These are phyloP conservation scores for Arxiozyma slooffiae DNA, from an alignment of 1,139 yeast species.

Conservation along the genomic window DNA sequence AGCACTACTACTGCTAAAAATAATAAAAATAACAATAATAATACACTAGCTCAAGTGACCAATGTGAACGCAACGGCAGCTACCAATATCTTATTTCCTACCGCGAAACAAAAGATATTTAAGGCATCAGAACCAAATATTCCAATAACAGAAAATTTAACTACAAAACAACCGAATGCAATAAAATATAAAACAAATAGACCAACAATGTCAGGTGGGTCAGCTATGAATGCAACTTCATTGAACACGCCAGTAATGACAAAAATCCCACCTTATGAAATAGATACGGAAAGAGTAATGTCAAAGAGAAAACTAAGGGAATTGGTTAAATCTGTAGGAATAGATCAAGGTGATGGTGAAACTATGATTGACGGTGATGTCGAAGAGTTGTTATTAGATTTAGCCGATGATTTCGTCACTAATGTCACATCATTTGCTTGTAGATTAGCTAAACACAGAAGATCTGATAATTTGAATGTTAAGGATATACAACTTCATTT, in stretches of 20 bases:
- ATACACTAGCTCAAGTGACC: constrained; percentile 28
- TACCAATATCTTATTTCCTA: constrained; percentile 20
- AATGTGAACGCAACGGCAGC: constrained; percentile 37
- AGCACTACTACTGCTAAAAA: neutral
- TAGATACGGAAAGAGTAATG: constrained; percentile 74
- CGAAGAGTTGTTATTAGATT: constrained; percentile 77
- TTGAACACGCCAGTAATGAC: constrained; percentile 67
- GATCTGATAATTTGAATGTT: constrained; percentile 78
- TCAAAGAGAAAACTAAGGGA: constrained; percentile 84
- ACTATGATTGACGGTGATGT: constrained; percentile 94
- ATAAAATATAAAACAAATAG: constrained; percentile 55
- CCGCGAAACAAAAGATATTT: constrained; percentile 38
- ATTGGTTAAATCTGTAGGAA: constrained; percentile 69
- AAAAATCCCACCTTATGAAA: constrained; percentile 71
- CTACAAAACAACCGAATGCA: constrained; percentile 55
- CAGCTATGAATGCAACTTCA: constrained; percentile 56
- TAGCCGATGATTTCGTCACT: constrained; percentile 91
- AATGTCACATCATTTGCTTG: constrained; percentile 90
- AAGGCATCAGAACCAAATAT: constrained; percentile 62
- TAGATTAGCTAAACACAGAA: constrained; percentile 86
- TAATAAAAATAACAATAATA: constrained; percentile 8
- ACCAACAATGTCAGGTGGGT: constrained; percentile 82
- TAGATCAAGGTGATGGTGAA: constrained; percentile 81
- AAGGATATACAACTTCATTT: constrained; percentile 85
- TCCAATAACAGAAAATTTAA: constrained; percentile 61